Percentiles rank a stretch among this genome's conserved stretches.
Conservation (phyloP, 1,139 yeast species). For the Meyerozyma smithsonii region DNA sequence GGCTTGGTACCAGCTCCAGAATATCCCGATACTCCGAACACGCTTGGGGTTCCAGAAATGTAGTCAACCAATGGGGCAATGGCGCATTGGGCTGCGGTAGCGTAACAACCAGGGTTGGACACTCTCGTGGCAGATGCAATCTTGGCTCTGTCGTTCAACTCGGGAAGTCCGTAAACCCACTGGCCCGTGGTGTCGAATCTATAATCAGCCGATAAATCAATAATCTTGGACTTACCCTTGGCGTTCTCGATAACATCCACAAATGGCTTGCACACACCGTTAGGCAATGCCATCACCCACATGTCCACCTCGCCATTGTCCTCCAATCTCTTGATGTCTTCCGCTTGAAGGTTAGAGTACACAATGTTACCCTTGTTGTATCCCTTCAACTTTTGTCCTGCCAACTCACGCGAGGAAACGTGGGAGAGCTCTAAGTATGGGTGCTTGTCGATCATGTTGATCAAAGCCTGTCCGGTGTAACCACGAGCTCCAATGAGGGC, state of each 20-base stretch:
- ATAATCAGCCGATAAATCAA: constrained; percentile 93
- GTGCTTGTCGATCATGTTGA: constrained; percentile 79
- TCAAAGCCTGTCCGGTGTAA: constrained; percentile 90
- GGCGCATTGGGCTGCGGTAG: constrained; percentile 94
- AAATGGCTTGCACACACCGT: constrained; percentile 96
- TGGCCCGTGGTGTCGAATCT: constrained; percentile 83
- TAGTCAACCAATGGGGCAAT: constrained; percentile 75
- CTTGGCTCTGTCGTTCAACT: constrained; percentile 57
- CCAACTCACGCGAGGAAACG: constrained; percentile 92
- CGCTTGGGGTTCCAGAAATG: constrained; percentile 66
- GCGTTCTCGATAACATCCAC: constrained; percentile 81
- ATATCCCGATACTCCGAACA: constrained; percentile 96
- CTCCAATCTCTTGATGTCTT: constrained; percentile 79
- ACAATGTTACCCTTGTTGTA: constrained; percentile 76
- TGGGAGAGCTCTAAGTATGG: constrained; percentile 84
- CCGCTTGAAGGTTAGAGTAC: constrained; percentile 82
- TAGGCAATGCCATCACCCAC: constrained; percentile 99
- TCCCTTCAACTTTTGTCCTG: constrained; percentile 81
- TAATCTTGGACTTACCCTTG: constrained; percentile 64
- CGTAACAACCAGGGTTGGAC: constrained; percentile 97
- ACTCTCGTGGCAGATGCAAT: constrained; percentile 78
- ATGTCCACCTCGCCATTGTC: constrained; percentile 76
- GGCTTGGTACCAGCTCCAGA: constrained; percentile 99
- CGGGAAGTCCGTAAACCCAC: constrained; percentile 95
- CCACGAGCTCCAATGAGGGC: constrained; percentile 99